Evolutionary conservation across 768 basidiomycete species (phyloP), one percentile per base, ranked within the genome.

Genomic region (Suillus paluster): DNA sequence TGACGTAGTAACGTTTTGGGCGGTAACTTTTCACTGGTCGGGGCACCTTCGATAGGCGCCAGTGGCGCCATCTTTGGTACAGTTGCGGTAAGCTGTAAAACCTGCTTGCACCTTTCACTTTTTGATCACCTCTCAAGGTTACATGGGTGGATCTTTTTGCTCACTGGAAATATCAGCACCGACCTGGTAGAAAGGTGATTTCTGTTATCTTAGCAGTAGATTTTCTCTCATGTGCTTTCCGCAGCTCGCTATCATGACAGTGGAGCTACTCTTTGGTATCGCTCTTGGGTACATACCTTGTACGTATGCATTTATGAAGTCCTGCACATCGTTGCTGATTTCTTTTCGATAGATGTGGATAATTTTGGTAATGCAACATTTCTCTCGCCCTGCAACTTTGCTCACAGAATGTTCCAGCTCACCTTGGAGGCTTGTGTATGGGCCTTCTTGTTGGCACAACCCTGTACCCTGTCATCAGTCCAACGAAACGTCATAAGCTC

Each of bases 11-110:
- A 94, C 67, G 84, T 95, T 27, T 81, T 99, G 30, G 96, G 97
- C 25, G 95, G 94, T 2, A 98, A 97, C 75, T 99, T 99, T 71
- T 82, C 94, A 3, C 78, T 97, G 14, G 90, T 95, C 4, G 96
- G 95, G 9, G 77, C 89, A 21, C 95, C 97, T 0, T 94, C 92
- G 14, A 83, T 95, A 12, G 97, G 97, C 48, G 97, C 97, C 2
- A 92, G 90, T 66, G 97, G 97, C 7, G 94, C 96, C 1, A 91
- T 98, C 59, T 95, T 97, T 61, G 94, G 93, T 17, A 92, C 91
- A 3, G 78, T 94, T 45, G 91, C 89, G 3, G 91, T 92, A 71
- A 61, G 84, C 73, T 52, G 27, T 36, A 17, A 59, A 39, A 45
- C 45, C 36, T n/a, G 9, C 27, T 33, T 33, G 2, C 25, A 12